Evolutionary conservation across 2,329 filamentous ascomycete species (phyloP).

Genomic region (Colletotrichum sp.): DNA sequence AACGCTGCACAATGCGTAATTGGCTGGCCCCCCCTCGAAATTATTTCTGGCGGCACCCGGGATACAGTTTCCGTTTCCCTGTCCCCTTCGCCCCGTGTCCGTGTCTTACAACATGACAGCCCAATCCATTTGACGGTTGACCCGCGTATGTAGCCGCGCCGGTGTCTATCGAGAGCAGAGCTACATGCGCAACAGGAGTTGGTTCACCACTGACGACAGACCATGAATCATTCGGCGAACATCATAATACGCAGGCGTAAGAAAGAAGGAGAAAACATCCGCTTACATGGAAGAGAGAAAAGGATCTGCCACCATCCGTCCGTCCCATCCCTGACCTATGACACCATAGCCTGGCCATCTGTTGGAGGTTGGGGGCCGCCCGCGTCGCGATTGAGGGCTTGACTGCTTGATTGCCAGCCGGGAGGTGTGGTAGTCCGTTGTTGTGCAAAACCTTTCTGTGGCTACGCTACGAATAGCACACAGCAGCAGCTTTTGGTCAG

Average conservation of each 20-base stretch:
- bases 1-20: neutral
- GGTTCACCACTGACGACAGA: neutral
- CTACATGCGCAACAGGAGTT: neutral
- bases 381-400: neutral
- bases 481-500: neutral
- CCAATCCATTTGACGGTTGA: neutral
- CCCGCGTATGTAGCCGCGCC: neutral
- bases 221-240: neutral
- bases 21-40: neutral
- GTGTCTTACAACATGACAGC: neutral
- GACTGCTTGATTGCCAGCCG: slow-evolving; percentile 15
- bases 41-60: neutral
- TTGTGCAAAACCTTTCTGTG: neutral
- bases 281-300: neutral
- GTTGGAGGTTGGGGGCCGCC: slow-evolving; percentile 9
- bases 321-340: slow-evolving; percentile 14
- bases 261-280: neutral
- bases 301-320: slow-evolving; percentile 12
- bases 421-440: neutral
- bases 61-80: neutral
- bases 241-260: slow-evolving; percentile 1
- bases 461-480: neutral
- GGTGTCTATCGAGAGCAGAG: neutral
- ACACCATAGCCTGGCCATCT: neutral
- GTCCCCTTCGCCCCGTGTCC: neutral